Evolutionary conservation across 1,284 basidiomycete species (phyloP).

Genomic region (Microbotryomycetes sp.): DNA sequence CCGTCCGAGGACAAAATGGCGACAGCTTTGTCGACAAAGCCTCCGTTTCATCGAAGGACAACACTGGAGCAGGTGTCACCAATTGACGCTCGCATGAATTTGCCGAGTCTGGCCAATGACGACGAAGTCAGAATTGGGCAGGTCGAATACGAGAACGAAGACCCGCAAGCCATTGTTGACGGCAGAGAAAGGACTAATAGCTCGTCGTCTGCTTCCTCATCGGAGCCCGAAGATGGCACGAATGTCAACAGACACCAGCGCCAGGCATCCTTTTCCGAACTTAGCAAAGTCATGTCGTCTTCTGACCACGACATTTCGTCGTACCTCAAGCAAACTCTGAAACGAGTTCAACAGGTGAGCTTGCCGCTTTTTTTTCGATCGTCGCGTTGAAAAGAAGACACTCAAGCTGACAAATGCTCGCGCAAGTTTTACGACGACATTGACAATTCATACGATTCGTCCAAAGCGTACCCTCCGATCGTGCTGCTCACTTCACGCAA

Average conservation of each 20-base stretch:
- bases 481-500: slow-evolving; percentile 35
- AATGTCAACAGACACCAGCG: neutral
- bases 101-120: slow-evolving; percentile 2
- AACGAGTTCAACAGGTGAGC: slow-evolving; percentile 21
- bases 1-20: neutral
- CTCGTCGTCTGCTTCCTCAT: neutral
- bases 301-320: neutral
- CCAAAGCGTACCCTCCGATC: slow-evolving; percentile 38
- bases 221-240: neutral
- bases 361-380: neutral
- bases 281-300: neutral
- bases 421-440: slow-evolving; percentile 36
- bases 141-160: neutral
- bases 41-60: neutral
- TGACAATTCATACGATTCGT: slow-evolving; percentile 27
- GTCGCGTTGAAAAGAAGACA: too few relatives aligned
- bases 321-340: slow-evolving; percentile 27
- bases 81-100: neutral
- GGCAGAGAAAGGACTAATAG: neutral
- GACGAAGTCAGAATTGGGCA: neutral
- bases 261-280: neutral
- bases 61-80: neutral
- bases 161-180: neutral
- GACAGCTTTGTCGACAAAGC: neutral
- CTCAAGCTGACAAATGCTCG: too few relatives aligned